Evolutionary conservation across 2,329 filamentous ascomycete genomes (phyloP).

Genomic region (Stenocarpella maydis): DNA sequence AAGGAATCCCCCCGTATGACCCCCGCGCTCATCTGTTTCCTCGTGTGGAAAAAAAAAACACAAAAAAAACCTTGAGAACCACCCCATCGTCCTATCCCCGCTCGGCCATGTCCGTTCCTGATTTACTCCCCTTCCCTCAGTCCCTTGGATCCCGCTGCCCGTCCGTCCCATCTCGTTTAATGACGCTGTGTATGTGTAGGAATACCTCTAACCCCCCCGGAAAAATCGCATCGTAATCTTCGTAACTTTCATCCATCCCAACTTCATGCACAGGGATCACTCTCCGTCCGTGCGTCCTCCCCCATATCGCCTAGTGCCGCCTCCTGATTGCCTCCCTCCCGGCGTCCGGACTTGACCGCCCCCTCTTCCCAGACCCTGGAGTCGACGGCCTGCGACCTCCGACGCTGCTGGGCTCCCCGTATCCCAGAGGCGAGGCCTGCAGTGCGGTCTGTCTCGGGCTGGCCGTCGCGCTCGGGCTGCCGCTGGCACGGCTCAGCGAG

Average conservation of each 20-base stretch:
- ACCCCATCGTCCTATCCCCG: constrained; percentile 6
- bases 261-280: constrained; percentile 38
- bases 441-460: constrained; percentile 51
- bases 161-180: constrained; percentile 23
- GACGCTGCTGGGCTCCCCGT: constrained; percentile 26
- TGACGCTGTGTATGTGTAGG: constrained; percentile 26
- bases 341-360: constrained; percentile 57
- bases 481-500: constrained; percentile 51
- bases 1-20: background rate
- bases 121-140: background rate
- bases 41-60: too few relatives aligned
- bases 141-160: background rate
- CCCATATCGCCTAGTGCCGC: constrained; percentile 42
- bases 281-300: constrained; percentile 6
- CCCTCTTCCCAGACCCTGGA: constrained; percentile 53
- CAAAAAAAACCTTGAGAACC: constrained; percentile 17
- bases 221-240: constrained; percentile 26
- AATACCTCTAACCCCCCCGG: constrained; percentile 18
- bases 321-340: constrained; percentile 56
- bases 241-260: constrained; percentile 25
- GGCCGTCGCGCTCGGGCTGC: constrained; percentile 49
- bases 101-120: constrained; percentile 15
- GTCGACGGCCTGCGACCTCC: constrained; percentile 37
- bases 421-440: constrained; percentile 43
- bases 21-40: constrained; percentile 6